These are phyloP conservation scores for Phytophthora pinifolia DNA, from an alignment of 352 stramenopile genomes.

Conservation along the genomic window DNA sequence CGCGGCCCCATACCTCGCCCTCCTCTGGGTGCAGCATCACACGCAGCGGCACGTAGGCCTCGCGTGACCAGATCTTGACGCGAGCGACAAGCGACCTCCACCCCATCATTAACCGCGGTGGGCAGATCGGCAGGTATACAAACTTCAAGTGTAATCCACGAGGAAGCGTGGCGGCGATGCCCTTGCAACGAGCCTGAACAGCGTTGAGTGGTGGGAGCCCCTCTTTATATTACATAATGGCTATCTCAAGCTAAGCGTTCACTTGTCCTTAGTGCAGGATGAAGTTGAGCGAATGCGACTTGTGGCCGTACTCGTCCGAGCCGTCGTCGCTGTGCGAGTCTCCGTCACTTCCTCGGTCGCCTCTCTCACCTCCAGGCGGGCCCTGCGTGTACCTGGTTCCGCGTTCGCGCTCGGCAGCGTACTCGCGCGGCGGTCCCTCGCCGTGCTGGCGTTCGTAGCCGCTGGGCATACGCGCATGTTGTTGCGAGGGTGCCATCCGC, in stretches of 20 bases:
- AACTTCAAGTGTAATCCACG: slow-evolving; percentile 15
- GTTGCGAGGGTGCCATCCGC: slow-evolving; percentile 18
- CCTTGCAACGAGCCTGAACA: background rate
- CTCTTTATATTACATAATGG: slow-evolving; percentile 33
- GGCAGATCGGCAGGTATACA: slow-evolving; percentile 9
- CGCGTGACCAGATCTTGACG: slow-evolving; percentile 43
- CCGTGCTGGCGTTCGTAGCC: slow-evolving; percentile 20
- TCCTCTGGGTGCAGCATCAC: slow-evolving; percentile 45
- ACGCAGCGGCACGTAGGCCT: slow-evolving; percentile 49
- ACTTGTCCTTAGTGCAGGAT: slow-evolving; percentile 59
- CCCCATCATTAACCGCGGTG: slow-evolving; percentile 4
- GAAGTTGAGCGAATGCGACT: slow-evolving; percentile 85
- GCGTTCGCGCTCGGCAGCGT: slow-evolving; percentile 13
- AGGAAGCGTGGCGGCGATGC: slow-evolving; percentile 1
- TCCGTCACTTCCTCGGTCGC: slow-evolving; percentile 24
- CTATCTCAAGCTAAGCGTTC: slow-evolving; percentile 4
- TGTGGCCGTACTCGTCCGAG: slow-evolving; percentile 60
- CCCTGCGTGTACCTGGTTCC: slow-evolving; percentile 17
- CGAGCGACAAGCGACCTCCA: slow-evolving; percentile 41
- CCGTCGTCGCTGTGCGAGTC: slow-evolving; percentile 49
- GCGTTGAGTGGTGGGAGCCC: slow-evolving; percentile 14
- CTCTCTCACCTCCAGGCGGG: slow-evolving; percentile 6
- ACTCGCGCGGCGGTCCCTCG: slow-evolving; percentile 20
- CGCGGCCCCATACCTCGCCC: slow-evolving; percentile 18
- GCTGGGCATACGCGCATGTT: slow-evolving; percentile 9